A percentile compares a stretch with the other conserved stretches of the same genome.
Conservation (phyloP, 139 green algal genomes). For the Haematococcus lacustris region DNA sequence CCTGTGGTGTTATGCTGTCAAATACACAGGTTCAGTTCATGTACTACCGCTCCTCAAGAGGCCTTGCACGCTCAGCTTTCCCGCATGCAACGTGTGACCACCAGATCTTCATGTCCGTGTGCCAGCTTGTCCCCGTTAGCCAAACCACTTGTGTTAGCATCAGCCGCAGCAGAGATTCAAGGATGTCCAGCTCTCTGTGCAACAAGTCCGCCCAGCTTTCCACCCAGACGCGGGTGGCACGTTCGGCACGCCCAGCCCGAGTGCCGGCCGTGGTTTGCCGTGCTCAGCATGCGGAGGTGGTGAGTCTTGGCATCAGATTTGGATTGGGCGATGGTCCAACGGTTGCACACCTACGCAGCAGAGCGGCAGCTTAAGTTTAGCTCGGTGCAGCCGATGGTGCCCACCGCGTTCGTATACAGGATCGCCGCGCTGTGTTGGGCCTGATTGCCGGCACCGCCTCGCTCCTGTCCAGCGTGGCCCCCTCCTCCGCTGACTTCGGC, state of each 20-base stretch:
- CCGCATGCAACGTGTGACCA: too few species aligned
- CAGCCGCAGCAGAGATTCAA: neutral
- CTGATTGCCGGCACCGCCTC: slow-evolving; percentile 2
- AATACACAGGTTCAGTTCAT: too few species aligned
- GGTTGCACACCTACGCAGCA: neutral
- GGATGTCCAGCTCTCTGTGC: slow-evolving; percentile 23
- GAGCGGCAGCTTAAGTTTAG: neutral
- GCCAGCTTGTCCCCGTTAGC: too few species aligned
- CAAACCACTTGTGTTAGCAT: too few species aligned
- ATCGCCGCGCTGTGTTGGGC: neutral
- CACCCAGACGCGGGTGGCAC: slow-evolving; percentile 16
- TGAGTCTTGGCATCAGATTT: slow-evolving; percentile 7
- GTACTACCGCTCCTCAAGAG: too few species aligned
- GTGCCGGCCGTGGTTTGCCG: slow-evolving; percentile 47
- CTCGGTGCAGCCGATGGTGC: neutral
- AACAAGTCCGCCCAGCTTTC: slow-evolving; percentile 34
- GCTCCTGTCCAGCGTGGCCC: slow-evolving; percentile 12
- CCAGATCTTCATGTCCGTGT: too few species aligned
- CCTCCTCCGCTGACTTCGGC: slow-evolving; percentile 30
- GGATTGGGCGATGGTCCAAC: neutral
- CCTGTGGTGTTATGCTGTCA: too few species aligned
- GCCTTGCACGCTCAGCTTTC: too few species aligned
- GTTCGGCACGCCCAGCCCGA: slow-evolving; percentile 14
- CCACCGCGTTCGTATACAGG: slow-evolving; percentile 1
- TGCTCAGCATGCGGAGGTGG: slow-evolving; percentile 45